Percentiles rank a stretch among this genome's conserved stretches.
These are phyloP conservation scores for Trichoderma gracile DNA, from an alignment of 2,329 filamentous ascomycete species.

Conservation along the genomic window DNA sequence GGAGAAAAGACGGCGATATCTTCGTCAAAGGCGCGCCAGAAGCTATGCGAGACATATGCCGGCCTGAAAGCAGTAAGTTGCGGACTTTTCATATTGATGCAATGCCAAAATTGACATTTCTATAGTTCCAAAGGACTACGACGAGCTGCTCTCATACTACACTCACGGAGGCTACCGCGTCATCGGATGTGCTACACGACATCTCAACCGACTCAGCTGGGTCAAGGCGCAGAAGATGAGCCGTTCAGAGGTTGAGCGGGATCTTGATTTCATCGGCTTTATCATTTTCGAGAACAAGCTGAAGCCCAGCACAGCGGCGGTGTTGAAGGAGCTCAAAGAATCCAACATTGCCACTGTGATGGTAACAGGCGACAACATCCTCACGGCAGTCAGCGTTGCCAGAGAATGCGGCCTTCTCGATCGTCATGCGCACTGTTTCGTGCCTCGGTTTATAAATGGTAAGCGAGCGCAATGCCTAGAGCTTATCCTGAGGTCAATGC, in stretches of 20 bases:
- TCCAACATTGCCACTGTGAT: constrained; percentile 89
- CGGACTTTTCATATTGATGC: not conserved
- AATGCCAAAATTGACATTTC: not conserved
- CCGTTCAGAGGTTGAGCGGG: constrained; percentile 77
- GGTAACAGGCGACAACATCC: constrained; percentile 97
- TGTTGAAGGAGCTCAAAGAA: constrained; percentile 77
- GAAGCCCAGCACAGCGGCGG: constrained; percentile 78
- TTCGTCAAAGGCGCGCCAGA: constrained; percentile 97
- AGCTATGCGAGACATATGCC: constrained; percentile 92
- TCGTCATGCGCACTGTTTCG: constrained; percentile 81
- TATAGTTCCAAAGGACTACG: constrained; percentile 81
- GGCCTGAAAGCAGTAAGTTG: constrained; percentile 70
- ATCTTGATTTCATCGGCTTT: constrained; percentile 87
- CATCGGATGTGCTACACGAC: constrained; percentile 90
- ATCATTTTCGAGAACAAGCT: constrained; percentile 99
- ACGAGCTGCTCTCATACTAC: constrained; percentile 84
- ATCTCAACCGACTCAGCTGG: constrained; percentile 86
- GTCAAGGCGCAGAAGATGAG: constrained; percentile 94
- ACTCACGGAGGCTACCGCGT: constrained; percentile 96
- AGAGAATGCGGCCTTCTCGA: constrained; percentile 85
- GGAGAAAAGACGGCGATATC: constrained; percentile 77
- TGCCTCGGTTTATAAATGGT: constrained; percentile 83
- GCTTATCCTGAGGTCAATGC: not conserved
- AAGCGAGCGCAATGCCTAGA: constrained; percentile 25
- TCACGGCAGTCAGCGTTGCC: constrained; percentile 94